Base-by-base conservation (phyloP, 768 basidiomycete species). In the Hemileccinum rubropunctum region DNA sequence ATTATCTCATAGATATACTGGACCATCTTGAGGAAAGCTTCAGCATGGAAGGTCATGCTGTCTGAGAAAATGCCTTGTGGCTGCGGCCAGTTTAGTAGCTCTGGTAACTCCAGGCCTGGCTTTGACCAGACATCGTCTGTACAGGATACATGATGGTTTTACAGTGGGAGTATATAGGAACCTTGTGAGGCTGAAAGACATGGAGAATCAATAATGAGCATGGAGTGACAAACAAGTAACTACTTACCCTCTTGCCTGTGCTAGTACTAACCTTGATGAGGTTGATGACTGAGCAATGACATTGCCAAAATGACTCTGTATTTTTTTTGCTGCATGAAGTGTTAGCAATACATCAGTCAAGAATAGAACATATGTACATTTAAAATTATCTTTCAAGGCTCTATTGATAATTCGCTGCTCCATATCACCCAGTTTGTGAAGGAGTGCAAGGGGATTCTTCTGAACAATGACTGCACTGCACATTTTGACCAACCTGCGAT, bases 71-170 rank as follows among this genome's bases (percentile, higher is more conserved):
- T 14, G 2, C 51, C 53, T 1, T 37, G 43, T 9, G 28, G 53
- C 50, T 54, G 51, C 12, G 38, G 48, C 52, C 52, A 51, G 17
- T 27, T 12, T 10, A 49, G 52, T 15, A 42, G 40, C 17, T 42
- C 42, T 18, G 42, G 28, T 9, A 5, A 10, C 33, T 36, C 23
- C 3, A 7, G 21, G 3, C 20, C n/a, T 3, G 18, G 21, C 37
- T 40, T 47, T 6, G 28, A 47, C 21, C 18, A 40, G 38, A 51
- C 33, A 21, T 39, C 33, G 1, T 51, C 45, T 2, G 44, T 17
- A 3, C 50, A 51, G 28, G 43, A 6, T 51, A 46, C 37, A 45
- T 51, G n/a, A 51, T 46, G 0, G 37, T 40, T 26, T 51, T 44
- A 30, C 50, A 51, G 37, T 28, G 12, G 2, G 37, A 45, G 44